Evolutionary conservation across 352 stramenopile genomes (phyloP).

Genomic region (Pythium diclinum): DNA sequence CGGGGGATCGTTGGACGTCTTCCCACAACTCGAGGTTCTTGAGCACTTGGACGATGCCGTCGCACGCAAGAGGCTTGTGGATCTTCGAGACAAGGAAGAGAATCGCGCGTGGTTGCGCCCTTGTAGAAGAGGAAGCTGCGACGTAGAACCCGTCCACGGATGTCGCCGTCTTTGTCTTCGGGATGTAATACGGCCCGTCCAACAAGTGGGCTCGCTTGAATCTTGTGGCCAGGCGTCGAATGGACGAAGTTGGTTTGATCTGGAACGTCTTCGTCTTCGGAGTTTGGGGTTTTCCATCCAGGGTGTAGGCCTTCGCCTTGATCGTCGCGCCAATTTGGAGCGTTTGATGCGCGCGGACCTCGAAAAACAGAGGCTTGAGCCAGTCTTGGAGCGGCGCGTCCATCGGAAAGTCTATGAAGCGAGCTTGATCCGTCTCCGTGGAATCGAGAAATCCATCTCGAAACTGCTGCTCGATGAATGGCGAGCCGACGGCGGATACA

Average conservation of each 20-base stretch:
- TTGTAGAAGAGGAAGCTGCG: not conserved
- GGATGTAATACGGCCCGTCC: not conserved
- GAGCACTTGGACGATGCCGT: not conserved
- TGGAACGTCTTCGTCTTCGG: not conserved
- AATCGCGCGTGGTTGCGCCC: not conserved
- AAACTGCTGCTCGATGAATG: not conserved
- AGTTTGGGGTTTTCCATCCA: not conserved
- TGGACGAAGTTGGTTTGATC: not conserved
- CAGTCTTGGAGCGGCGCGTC: not conserved
- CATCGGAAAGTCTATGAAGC: not conserved
- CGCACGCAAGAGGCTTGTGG: not conserved
- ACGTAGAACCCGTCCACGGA: not conserved
- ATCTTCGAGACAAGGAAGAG: not conserved
- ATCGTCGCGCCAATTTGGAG: not conserved
- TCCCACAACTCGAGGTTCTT: not conserved
- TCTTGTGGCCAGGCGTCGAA: not conserved
- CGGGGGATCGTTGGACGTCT: not conserved
- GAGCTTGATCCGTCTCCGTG: not conserved
- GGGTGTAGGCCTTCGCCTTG: not conserved
- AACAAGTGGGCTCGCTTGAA: not conserved
- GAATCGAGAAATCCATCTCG: not conserved
- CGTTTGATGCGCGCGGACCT: not conserved
- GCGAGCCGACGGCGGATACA: not conserved
- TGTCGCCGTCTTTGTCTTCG: not conserved
- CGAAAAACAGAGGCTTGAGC: not conserved